These are phyloP conservation scores for Vanrija sp. DNA, from an alignment of 1,284 basidiomycete genomes.

Conservation along the genomic window DNA sequence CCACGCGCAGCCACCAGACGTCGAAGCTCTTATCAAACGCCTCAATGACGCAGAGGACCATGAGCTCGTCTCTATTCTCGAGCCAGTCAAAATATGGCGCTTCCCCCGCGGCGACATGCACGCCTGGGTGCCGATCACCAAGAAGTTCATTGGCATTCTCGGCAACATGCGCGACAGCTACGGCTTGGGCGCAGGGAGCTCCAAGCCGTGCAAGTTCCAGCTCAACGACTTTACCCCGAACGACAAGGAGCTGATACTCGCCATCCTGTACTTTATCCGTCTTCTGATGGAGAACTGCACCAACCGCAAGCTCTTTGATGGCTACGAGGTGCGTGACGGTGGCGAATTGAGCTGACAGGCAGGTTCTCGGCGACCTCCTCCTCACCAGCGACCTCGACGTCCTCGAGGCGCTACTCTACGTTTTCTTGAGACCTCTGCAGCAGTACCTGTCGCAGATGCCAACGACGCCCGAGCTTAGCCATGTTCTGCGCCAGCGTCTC, in stretches of 20 bases:
- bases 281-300: conserved; percentile 95
- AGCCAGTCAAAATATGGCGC: conserved; percentile 60
- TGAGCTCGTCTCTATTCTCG: conserved; percentile 25
- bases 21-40: conserved; percentile 31
- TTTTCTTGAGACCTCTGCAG: conserved; percentile 87
- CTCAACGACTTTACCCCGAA: conserved; percentile 70
- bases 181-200: conserved; percentile 31
- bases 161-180: conserved; percentile 79
- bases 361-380: conserved; percentile 66
- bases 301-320: conserved; percentile 92
- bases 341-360: not conserved
- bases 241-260: conserved; percentile 71
- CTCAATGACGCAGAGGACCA: conserved; percentile 26
- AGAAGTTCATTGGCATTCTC: conserved; percentile 88
- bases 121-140: conserved; percentile 91
- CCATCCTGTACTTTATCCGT: conserved; percentile 82
- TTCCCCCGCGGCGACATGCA: conserved; percentile 97
- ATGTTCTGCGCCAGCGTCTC: conserved; percentile 42
- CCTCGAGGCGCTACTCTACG: conserved; percentile 74
- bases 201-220: conserved; percentile 55
- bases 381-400: conserved; percentile 86
- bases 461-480: conserved; percentile 59
- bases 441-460: conserved; percentile 79
- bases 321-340: conserved; percentile 79
- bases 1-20: conserved; percentile 27